Evolutionary conservation across 1,139 yeast genomes (phyloP).

Genomic region (Groenewaldozyma sp.): DNA sequence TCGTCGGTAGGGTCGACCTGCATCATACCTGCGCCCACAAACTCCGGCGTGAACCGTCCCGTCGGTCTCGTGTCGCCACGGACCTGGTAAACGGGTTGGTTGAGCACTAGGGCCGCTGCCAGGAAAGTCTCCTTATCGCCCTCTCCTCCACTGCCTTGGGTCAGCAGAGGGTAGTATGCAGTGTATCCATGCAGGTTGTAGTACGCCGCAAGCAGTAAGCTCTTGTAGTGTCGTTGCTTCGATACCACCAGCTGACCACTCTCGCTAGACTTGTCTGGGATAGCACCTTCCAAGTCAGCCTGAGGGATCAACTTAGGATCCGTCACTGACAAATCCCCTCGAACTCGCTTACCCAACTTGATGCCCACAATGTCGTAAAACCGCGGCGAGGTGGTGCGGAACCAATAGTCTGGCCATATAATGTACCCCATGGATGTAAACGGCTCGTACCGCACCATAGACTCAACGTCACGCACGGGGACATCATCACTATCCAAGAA

Average conservation of each 20-base stretch:
- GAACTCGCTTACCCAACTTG: slow-evolving; percentile 35
- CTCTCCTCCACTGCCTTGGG: slow-evolving; percentile 82
- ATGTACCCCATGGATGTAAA: slow-evolving; percentile 51
- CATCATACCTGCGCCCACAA: slow-evolving; percentile 62
- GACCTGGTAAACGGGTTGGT: slow-evolving; percentile 60
- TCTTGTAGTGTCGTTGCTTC: slow-evolving; percentile 54
- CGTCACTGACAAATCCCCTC: slow-evolving; percentile 28
- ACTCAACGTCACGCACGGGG: slow-evolving; percentile 50
- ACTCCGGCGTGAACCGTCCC: slow-evolving; percentile 35
- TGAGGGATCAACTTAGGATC: slow-evolving; percentile 38
- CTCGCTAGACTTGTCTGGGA: slow-evolving; percentile 76
- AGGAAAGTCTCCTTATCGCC: slow-evolving; percentile 87
- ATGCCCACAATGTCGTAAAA: slow-evolving; percentile 59
- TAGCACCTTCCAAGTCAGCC: slow-evolving; percentile 59
- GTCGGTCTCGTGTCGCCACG: slow-evolving; percentile 38
- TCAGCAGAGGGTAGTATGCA: slow-evolving; percentile 71
- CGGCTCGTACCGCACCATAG: slow-evolving; percentile 45
- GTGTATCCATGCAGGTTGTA: slow-evolving; percentile 75
- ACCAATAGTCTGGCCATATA: slow-evolving; percentile 82
- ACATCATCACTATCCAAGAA: slow-evolving; percentile 70
- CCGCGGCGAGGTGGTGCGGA: slow-evolving; percentile 58
- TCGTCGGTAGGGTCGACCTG: slow-evolving; percentile 62
- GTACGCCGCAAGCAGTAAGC: slow-evolving; percentile 59
- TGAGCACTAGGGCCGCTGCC: slow-evolving; percentile 64
- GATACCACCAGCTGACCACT: slow-evolving; percentile 73